phyloP scores from a whole-genome alignment of 139 green algal genomes.

The Volvox africanus region DNA sequence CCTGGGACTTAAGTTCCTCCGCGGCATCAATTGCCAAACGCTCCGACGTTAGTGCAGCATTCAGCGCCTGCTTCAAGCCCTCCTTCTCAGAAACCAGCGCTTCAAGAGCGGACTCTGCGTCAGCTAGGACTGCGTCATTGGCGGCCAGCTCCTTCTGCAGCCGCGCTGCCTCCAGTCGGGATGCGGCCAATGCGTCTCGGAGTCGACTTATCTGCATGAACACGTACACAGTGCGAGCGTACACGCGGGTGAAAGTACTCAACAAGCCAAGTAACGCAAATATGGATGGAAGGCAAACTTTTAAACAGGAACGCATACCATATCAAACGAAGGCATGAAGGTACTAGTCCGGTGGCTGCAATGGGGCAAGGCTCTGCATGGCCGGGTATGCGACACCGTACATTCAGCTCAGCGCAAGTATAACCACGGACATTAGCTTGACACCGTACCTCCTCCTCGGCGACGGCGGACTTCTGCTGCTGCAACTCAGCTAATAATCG shows the following conservation, averaged over 20 bases:
- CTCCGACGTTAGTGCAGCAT: neutral
- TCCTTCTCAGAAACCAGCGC: conserved; percentile 31
- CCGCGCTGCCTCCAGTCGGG: neutral
- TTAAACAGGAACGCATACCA: too few relatives aligned
- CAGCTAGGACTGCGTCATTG: conserved; percentile 30
- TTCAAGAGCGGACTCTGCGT: conserved; percentile 13
- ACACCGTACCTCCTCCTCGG: conserved; percentile 1
- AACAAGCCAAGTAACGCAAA: too few relatives aligned
- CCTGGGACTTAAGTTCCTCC: conserved; percentile 6
- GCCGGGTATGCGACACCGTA: too few relatives aligned
- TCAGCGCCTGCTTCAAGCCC: neutral
- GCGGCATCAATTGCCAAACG: neutral
- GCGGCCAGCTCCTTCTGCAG: conserved; percentile 26
- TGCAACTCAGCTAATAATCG: conserved; percentile 7
- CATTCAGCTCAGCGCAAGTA: too few relatives aligned
- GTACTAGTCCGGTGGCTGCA: too few relatives aligned
- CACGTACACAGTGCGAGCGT: too few relatives aligned
- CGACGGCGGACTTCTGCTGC: neutral
- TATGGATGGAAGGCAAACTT: too few relatives aligned
- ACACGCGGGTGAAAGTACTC: too few relatives aligned
- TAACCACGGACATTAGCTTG: neutral
- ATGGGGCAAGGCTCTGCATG: too few relatives aligned
- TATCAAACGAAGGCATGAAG: too few relatives aligned
- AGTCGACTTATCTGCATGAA: neutral
- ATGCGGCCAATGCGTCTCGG: neutral